phyloP scores from a whole-genome alignment of 768 basidiomycete genomes.

The Russula emetica region DNA sequence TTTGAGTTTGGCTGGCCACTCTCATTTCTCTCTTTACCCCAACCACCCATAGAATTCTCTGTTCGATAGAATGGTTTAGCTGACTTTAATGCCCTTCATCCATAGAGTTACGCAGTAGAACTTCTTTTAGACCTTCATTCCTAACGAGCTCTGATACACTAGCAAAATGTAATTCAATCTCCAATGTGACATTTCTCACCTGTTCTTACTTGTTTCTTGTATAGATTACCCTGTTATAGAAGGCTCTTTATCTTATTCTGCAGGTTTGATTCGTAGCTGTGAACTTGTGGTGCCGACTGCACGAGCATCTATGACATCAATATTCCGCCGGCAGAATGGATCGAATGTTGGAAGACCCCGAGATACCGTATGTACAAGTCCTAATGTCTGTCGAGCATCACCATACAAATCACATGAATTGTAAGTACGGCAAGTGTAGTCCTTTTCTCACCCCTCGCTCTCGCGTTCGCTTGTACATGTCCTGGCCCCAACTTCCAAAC shows the following conservation, averaged over 20 bases:
- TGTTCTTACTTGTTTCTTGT: neutral
- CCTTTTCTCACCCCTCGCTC: too few species aligned
- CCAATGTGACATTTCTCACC: neutral
- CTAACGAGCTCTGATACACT: slow-evolving; percentile 1
- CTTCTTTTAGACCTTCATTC: neutral
- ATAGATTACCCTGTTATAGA: neutral
- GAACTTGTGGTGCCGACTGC: neutral
- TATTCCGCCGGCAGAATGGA: too few species aligned
- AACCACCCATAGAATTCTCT: neutral
- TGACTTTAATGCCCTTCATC: slow-evolving; percentile 6
- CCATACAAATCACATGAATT: too few species aligned
- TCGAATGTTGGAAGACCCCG: too few species aligned
- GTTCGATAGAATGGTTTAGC: neutral
- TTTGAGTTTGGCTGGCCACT: neutral
- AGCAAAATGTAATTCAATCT: slow-evolving; percentile 5
- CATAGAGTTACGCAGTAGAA: slow-evolving; percentile 15
- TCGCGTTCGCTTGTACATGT: too few species aligned
- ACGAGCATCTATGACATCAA: neutral
- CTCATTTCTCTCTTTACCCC: neutral
- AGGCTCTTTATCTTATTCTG: neutral
- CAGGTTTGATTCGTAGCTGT: neutral
- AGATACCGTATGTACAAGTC: too few species aligned
- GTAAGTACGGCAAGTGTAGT: too few species aligned
- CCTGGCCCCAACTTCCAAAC: too few species aligned
- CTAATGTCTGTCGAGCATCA: too few species aligned